Evolutionary conservation across 805 yeast genomes (phyloP).

Genomic region (Spathaspora gorwiae): DNA sequence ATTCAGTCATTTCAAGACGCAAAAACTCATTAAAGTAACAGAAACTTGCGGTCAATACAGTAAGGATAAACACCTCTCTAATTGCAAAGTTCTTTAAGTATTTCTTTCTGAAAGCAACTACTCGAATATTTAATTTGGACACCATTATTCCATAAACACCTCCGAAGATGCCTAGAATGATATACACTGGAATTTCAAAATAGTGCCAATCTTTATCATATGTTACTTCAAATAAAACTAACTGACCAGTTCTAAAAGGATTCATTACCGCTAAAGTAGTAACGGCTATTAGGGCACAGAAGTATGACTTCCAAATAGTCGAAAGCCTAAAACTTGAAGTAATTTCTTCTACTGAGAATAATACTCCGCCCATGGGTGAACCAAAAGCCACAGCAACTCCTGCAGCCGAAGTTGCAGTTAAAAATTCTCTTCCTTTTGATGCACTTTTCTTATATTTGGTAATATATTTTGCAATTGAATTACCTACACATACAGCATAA

Average conservation of each 20-base stretch:
- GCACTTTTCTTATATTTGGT: constrained; percentile 42
- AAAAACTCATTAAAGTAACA: constrained; percentile 83
- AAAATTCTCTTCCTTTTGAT: constrained; percentile 49
- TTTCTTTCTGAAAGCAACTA: constrained; percentile 71
- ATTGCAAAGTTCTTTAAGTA: constrained; percentile 57
- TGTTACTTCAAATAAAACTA: constrained; percentile 87
- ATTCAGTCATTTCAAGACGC: constrained; percentile 87
- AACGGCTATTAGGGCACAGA: constrained; percentile 85
- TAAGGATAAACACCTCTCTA: constrained; percentile 65
- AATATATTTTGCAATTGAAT: constrained; percentile 59
- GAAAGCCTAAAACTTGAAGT: constrained; percentile 66
- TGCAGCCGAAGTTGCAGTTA: constrained; percentile 92
- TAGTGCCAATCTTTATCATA: constrained; percentile 85
- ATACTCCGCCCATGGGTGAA: constrained; percentile 92
- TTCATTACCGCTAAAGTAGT: constrained; percentile 73
- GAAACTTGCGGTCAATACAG: constrained; percentile 66
- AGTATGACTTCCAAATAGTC: constrained; percentile 87
- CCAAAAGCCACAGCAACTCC: constrained; percentile 99
- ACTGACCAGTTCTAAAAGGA: constrained; percentile 92
- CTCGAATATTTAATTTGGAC: constrained; percentile 68
- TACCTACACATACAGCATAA: constrained; percentile 95
- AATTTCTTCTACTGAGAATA: constrained; percentile 90
- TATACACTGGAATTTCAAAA: constrained; percentile 77
- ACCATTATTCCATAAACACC: constrained; percentile 84
- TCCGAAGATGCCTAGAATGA: constrained; percentile 81